Conservation (phyloP, 306 rosid species). For the Lagenaria siceraria region DNA sequence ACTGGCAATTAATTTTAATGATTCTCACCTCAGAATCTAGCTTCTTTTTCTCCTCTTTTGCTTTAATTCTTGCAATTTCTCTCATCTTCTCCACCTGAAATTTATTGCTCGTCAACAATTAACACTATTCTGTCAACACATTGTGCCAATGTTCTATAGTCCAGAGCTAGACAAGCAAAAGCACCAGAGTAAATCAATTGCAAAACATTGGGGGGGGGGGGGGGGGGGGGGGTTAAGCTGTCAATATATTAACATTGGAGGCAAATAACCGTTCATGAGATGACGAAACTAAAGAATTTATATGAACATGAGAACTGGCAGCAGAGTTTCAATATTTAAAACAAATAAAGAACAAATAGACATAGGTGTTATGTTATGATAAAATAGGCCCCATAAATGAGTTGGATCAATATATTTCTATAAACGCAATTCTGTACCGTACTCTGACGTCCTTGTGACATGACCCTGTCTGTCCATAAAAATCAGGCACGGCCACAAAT, state of each 20-base stretch:
- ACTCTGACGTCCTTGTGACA: neutral
- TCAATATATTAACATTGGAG: neutral
- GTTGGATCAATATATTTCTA: neutral
- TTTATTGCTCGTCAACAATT: neutral
- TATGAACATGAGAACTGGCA: neutral
- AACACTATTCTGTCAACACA: neutral
- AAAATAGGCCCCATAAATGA: neutral
- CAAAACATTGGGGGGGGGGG: neutral
- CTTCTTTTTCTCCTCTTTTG: constrained; percentile 74
- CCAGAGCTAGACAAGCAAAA: neutral
- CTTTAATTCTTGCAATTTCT: constrained; percentile 68
- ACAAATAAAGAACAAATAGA: neutral
- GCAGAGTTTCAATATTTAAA: neutral
- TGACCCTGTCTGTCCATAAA: neutral
- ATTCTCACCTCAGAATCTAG: constrained; percentile 62
- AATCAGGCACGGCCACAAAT: neutral
- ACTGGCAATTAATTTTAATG: neutral
- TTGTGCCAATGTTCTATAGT: neutral
- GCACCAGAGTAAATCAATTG: neutral
- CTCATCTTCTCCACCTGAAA: constrained; percentile 75
- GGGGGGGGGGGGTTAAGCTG: too few relatives aligned
- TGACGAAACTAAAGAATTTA: neutral
- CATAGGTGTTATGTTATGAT: neutral
- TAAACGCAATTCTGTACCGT: neutral
- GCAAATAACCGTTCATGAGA: neutral